Conservation (phyloP, 192 early-diverging fungal species). For the Backusella parvicylindrica region DNA sequence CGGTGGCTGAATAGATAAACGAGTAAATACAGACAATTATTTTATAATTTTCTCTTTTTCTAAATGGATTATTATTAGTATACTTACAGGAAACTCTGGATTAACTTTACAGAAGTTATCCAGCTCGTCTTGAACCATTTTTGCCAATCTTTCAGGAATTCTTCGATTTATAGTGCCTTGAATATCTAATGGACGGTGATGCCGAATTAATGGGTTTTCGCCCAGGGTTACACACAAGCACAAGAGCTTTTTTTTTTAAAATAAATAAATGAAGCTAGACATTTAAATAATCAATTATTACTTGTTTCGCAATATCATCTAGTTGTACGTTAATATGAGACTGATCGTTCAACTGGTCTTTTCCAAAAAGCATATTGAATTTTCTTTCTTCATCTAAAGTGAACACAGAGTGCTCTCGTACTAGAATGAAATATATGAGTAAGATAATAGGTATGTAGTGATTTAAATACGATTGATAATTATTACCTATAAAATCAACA, state of each 20-base stretch:
- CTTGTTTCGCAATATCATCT: constrained; percentile 52
- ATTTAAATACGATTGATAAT: neutral
- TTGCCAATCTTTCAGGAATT: constrained; percentile 75
- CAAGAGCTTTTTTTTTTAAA: constrained; percentile 54
- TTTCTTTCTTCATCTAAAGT: constrained; percentile 25
- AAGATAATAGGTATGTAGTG: neutral
- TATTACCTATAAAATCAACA: constrained; percentile 78
- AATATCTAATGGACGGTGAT: constrained; percentile 76
- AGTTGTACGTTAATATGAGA: constrained; percentile 39
- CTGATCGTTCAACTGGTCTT: constrained; percentile 16
- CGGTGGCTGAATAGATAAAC: constrained; percentile 29
- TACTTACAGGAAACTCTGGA: constrained; percentile 58
- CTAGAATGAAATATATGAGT: neutral
- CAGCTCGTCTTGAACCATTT: constrained; percentile 78
- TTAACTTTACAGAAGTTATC: constrained; percentile 72
- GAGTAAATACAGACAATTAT: neutral
- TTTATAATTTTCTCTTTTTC: neutral
- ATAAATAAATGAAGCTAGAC: neutral
- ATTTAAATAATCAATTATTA: constrained; percentile 16
- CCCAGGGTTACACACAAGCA: constrained; percentile 86
- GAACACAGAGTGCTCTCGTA: constrained; percentile 30
- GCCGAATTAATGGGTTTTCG: constrained; percentile 91
- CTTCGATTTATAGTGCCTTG: constrained; percentile 54
- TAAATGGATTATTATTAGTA: neutral
- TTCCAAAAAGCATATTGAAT: constrained; percentile 23